A percentile compares a stretch with the other conserved stretches of the same genome.
Conservation (phyloP, 768 basidiomycete genomes). For the Boletus pseudopeckii region DNA sequence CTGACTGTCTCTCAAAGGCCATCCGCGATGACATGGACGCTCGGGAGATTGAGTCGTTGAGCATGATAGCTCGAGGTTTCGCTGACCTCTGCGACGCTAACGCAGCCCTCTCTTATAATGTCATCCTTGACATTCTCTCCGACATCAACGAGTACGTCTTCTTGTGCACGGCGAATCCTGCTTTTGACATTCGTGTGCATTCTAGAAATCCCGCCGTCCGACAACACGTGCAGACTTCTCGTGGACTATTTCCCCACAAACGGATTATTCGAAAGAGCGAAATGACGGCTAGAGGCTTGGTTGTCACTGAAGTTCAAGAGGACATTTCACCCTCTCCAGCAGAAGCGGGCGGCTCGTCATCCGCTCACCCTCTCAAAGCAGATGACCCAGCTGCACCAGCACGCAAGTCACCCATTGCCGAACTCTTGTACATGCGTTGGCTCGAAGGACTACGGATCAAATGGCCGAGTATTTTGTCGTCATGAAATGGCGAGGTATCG, state of each 20-base stretch:
- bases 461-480: conserved; percentile 71
- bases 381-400: conserved; percentile 41
- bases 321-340: conserved; percentile 54
- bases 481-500: conserved; percentile 5
- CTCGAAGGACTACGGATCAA: conserved; percentile 87
- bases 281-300: conserved; percentile 79
- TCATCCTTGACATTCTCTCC: conserved; percentile 84
- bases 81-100: conserved; percentile 79
- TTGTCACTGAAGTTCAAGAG: conserved; percentile 80
- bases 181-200: conserved; percentile 5
- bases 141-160: conserved; percentile 85
- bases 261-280: conserved; percentile 76
- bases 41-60: conserved; percentile 81
- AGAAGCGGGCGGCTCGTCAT: conserved; percentile 28
- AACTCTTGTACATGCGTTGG: conserved; percentile 97
- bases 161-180: not conserved
- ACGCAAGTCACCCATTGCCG: conserved; percentile 86
- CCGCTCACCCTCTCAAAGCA: conserved; percentile 30
- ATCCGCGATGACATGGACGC: conserved; percentile 86
- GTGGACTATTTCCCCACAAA: conserved; percentile 76
- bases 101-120: conserved; percentile 79
- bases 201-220: conserved; percentile 72
- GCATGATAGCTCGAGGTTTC: conserved; percentile 89
- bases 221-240: conserved; percentile 79
- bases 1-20: conserved; percentile 40